Evolutionary conservation across 257 asterid species (phyloP), one percentile per base, ranked within the genome.

Genomic region (Solanum lycopersicoides): DNA sequence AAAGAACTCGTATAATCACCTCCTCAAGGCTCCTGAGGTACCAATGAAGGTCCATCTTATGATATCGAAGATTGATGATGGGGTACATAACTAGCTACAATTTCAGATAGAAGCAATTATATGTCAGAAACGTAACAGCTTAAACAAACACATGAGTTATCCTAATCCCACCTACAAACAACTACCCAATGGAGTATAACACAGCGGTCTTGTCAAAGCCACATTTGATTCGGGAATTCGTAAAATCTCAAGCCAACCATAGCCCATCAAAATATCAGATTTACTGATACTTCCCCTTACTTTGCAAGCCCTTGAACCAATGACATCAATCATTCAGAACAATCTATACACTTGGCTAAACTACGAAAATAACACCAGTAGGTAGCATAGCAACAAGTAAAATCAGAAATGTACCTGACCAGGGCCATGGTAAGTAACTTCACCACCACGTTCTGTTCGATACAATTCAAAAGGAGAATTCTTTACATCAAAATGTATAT

Each of bases 361-460:
- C 39, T 37, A 37, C 39, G 2, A 6, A 37, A 37, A 37, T 0
- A 37, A 37, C 7, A 37, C 5, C 39, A 37, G 39, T 6, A 37
- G 30, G 30, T 37, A 37, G 39, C 39, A 37, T 16, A 15, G 66
- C 69, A 82, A 18, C 60, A 41, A 12, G 69, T 14, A 72, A 76
- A 85, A 71, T 71, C 0, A 8, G 13, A 71, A 72, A 80, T 80
- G 63, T 87, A 97, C 99, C 98, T 97, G 98, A 37, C 99, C 98
- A 90, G 99, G 99, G 65, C 98, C 99, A 89, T 97, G 98, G 87
- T 92, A 96, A n/a, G 98, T 96, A 87, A 96, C 97, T 92, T 96
- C 99, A 11, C 99, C 98, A 23, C 99, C 99, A 3, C 97, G 93
- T 82, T 96, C 99, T 0, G 99, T 97, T 86, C 97, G 91, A 59